phyloP scores from a whole-genome alignment of 441 rosid species.

The Pelargonium fulgidum region DNA sequence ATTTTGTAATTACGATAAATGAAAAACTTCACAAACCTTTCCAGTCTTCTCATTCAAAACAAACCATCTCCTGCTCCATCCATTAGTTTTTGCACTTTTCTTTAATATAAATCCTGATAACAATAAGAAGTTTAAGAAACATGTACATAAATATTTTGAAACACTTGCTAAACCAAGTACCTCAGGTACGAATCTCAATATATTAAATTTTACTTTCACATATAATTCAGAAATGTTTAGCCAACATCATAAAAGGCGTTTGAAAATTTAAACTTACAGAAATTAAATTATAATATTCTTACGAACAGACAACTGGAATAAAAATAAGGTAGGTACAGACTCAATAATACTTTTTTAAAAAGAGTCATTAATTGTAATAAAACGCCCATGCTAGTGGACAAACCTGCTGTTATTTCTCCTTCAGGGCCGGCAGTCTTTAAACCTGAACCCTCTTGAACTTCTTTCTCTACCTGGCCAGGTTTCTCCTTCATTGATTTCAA shows the following conservation, averaged over 20 bases:
- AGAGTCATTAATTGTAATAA: not conserved
- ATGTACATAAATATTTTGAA: too few species aligned
- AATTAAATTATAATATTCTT: not conserved
- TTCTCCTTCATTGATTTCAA: conserved; percentile 89
- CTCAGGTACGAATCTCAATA: not conserved
- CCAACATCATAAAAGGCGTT: not conserved
- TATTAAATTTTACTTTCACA: not conserved
- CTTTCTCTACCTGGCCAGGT: conserved; percentile 42
- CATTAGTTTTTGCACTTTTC: conserved; percentile 87
- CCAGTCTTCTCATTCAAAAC: conserved; percentile 92
- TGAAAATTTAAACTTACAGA: not conserved
- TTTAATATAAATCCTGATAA: conserved; percentile 62
- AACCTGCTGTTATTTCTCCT: conserved; percentile 99
- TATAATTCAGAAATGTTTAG: not conserved
- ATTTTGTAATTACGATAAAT: not conserved
- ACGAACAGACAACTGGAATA: not conserved
- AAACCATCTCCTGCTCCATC: conserved; percentile 97
- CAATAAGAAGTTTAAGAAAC: not conserved
- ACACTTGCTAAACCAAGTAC: not conserved
- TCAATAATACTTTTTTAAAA: too few species aligned
- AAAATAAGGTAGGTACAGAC: too few species aligned
- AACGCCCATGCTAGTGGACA: conserved; percentile 23
- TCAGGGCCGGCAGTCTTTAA: conserved; percentile 89
- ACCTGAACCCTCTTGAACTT: conserved; percentile 64
- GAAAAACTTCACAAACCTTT: conserved; percentile 49